Evolutionary conservation across 352 stramenopile species (phyloP), one percentile per base, ranked within the genome.

Genomic region (Pythium periplocum): DNA sequence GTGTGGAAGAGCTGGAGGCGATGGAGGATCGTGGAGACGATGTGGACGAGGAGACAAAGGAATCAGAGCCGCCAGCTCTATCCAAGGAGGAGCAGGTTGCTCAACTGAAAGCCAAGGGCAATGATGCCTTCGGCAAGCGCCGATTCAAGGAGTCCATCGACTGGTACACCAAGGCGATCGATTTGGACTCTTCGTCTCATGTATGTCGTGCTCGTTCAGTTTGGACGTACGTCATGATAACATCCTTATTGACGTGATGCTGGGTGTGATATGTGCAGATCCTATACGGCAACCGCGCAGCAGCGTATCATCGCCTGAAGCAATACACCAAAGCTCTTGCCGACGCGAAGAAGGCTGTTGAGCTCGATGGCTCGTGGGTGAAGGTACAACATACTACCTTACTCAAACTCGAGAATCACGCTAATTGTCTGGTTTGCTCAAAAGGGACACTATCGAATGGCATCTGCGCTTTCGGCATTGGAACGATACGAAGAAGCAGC

Each of bases 101-200:
- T 10, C 68, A 72, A 1, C 49, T 88, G 5, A 93, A 93, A 37
- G 71, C 71, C 6, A 85, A 90, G 48, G 84, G 84, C 32, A 95
- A 95, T 55, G 73, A 76, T 4, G 82, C 82, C 6, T 95, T 95
- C 59, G 69, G 81, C 12, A 73, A 69, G 32, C 64, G 72, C 2
- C 71, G 88, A 8, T 98, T 97, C 59, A 59, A 77, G 33, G 74
- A 74, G 10, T 88, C 92, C 4, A 72, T 87, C 36, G 66, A 80
- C 36, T 79, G 80, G n/a, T 98, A 98, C 63, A 90, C 83, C 10
- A 75, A 96, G 35, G 90, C 91, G 6, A 96, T 98, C 40, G 67
- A 70, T 17, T 39, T 90, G 45, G 69, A 93, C 4, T 68, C 82
- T 6, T 70, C 57, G 6, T 90, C 82, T 17, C 80, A 93, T 59